These are phyloP conservation scores for Paspalum notatum DNA, from an alignment of 176 grass and related monocot genomes.

Conservation along the genomic window DNA sequence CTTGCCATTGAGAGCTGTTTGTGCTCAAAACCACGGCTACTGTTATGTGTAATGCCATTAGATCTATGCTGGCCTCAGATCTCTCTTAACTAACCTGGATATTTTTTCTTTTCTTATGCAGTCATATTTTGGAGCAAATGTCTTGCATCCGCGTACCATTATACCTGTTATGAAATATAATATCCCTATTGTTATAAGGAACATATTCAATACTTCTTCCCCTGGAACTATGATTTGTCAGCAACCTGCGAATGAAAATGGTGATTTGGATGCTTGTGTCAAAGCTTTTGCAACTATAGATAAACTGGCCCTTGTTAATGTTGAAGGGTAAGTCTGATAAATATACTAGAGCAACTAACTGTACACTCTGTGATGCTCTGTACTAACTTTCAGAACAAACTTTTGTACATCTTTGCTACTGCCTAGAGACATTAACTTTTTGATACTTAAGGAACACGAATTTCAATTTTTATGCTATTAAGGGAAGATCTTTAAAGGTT, in stretches of 20 bases:
- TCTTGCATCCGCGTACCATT: constrained; percentile 85
- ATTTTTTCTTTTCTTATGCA: constrained; percentile 39
- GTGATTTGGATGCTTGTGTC: constrained; percentile 65
- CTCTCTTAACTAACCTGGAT: constrained; percentile 19
- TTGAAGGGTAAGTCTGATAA: constrained; percentile 68
- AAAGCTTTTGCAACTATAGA: constrained; percentile 92
- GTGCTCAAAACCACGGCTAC: no score
- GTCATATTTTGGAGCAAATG: constrained; percentile 94
- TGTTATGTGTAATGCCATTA: not conserved
- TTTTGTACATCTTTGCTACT: constrained; percentile 6
- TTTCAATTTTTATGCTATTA: constrained; percentile 2
- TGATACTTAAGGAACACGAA: not conserved
- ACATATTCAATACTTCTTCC: constrained; percentile 78
- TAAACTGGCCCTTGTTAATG: constrained; percentile 77
- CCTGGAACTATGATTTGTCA: constrained; percentile 85
- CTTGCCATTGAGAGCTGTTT: not conserved
- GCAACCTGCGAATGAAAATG: constrained; percentile 56
- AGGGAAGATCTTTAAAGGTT: not conserved
- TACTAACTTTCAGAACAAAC: not conserved
- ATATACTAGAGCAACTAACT: not conserved
- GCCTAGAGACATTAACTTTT: not conserved
- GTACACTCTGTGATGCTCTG: not conserved
- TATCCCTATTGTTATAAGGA: constrained; percentile 81
- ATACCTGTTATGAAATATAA: constrained; percentile 86
- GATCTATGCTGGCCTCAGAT: not conserved